Evolutionary conservation across 2,329 filamentous ascomycete genomes (phyloP).

Genomic region (Sporothrix luriei): DNA sequence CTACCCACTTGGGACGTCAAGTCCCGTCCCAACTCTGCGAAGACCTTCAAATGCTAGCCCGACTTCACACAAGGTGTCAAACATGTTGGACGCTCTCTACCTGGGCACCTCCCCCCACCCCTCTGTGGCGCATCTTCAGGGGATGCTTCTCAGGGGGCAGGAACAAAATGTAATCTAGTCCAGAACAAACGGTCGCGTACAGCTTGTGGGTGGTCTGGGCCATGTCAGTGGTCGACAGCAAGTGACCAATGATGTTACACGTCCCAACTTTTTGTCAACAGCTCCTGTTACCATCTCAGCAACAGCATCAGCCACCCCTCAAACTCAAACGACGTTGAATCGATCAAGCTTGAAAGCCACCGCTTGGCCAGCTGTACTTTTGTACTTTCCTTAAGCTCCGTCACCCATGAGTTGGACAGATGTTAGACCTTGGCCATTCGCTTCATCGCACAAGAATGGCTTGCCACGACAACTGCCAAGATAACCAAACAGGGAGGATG

Average conservation of each 20-base stretch:
- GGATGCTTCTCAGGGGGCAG: too few relatives aligned
- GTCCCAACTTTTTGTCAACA: not conserved
- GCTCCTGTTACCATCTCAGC: not conserved
- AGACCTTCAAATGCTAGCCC: not conserved
- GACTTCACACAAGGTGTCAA: not conserved
- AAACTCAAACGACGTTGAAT: not conserved
- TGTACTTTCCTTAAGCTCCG: not conserved
- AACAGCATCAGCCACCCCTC: not conserved
- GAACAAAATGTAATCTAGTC: too few relatives aligned
- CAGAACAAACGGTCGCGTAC: too few relatives aligned
- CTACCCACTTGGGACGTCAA: too few relatives aligned
- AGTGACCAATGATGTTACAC: conserved; percentile 13
- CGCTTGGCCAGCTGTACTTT: not conserved
- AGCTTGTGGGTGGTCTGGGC: not conserved
- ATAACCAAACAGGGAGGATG: not conserved
- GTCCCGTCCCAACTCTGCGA: too few relatives aligned
- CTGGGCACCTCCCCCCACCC: not conserved
- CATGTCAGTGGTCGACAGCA: not conserved
- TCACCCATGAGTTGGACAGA: not conserved
- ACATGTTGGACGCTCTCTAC: not conserved
- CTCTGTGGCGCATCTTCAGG: not conserved
- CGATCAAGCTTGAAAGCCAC: not conserved
- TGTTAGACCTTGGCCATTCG: not conserved
- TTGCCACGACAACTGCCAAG: conserved; percentile 21
- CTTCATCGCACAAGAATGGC: not conserved